Evolutionary conservation across 208 protist species (phyloP), one percentile per base, ranked within the genome.

Genomic region (Acanthamoeba castellanii): DNA sequence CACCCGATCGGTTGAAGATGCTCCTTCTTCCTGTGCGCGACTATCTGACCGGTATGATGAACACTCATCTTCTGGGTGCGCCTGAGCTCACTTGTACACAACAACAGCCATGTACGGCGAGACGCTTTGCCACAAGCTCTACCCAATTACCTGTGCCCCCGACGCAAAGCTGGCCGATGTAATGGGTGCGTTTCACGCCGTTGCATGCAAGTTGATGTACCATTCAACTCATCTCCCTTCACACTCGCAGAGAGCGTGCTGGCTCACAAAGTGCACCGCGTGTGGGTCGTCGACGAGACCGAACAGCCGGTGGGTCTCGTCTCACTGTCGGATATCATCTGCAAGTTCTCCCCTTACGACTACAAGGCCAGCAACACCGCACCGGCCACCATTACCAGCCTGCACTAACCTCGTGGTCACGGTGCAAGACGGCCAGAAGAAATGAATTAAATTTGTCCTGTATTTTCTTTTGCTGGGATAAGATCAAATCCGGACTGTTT

Each of bases 291-390:
- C 14, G 50, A 87, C 32, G 47, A 87, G 9, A 8, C 20, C 8
- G 78, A 61, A 42, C 78, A 42, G 30, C 78, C 78, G 6, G 78
- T 87, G 25, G 78, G 78, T 3, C n/a, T 87, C 5, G 37, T 87
- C 32, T 87, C 78, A 8, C 78, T 87, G 42, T 87, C 78, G 2
- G 78, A 87, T 13, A 57, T 87, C 42, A 57, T 87, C 47, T 87
- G 78, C 78, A 87, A 87, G 52, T 87, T 87, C 78, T 87, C 78
- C 7, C 78, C 78, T 13, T 87, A 87, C 50, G 78, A 87, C 52
- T 87, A 64, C 78, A 87, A 87, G 78, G 25, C 42, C n/a, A 13
- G 14, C 30, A 42, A 7, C 68, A 30, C 22, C 68, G 37, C 27
- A 22, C 27, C 6, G 30, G 14, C 27, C 9, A 74, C 68, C 7